Percentiles rank a stretch among this genome's conserved stretches.
These are phyloP conservation scores for Alnus rubra DNA, from an alignment of 306 rosid species.

Conservation along the genomic window DNA sequence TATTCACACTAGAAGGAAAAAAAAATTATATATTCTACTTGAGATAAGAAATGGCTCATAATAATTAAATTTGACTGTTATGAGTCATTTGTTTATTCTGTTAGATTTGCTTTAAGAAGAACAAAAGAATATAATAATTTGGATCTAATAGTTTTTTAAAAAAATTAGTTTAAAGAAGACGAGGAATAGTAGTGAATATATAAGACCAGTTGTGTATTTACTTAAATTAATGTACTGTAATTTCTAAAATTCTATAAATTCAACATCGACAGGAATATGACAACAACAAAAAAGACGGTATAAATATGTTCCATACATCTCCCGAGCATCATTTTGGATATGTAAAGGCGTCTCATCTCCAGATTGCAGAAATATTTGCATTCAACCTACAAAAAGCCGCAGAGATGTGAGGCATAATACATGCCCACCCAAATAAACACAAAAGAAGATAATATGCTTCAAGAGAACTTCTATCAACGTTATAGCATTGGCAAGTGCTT, in stretches of 20 bases:
- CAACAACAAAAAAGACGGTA: background rate
- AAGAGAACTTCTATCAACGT: background rate
- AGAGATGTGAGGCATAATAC: background rate
- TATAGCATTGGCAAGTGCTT: background rate
- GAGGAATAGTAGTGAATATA: too few species aligned
- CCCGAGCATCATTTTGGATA: background rate
- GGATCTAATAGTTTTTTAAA: too few species aligned
- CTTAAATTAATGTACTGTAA: background rate
- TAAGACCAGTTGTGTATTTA: background rate
- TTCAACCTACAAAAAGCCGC: background rate
- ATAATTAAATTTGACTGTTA: too few species aligned
- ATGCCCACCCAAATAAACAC: background rate
- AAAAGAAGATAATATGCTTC: background rate
- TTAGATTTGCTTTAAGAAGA: too few species aligned
- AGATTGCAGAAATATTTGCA: background rate
- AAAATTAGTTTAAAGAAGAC: background rate
- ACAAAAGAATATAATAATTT: too few species aligned
- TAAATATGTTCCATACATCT: background rate
- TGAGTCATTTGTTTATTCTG: too few species aligned
- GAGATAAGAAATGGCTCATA: too few species aligned
- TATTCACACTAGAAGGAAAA: too few species aligned
- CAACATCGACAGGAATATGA: background rate
- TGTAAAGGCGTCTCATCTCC: background rate
- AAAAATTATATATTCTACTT: too few species aligned
- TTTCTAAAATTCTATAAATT: background rate